Base-by-base conservation (phyloP, 73 alveolate genomes). In the Paramecium caudatum region DNA sequence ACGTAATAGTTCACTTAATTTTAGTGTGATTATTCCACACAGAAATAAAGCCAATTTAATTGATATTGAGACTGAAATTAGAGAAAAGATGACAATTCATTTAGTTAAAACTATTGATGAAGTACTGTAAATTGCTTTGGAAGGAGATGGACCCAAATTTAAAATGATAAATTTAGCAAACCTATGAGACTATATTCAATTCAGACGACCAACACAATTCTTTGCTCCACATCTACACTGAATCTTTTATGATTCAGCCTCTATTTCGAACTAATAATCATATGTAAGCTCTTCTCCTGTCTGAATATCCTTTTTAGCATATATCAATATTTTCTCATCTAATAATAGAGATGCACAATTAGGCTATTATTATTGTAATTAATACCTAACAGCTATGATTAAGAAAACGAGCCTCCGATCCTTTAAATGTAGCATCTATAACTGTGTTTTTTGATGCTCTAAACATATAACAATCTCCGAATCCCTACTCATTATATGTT, bases 381-480 rank as follows among this genome's bases (percentile, higher is more conserved):
- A 1, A 15, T 83, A 83, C 99, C 82, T 96, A 97, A 85, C 99
- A 97, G 39, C 98, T 93, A 82, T 97, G 99, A 92, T 97, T 97
- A 21, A 97, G 87, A 91, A 93, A 97, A 70, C 99, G 95, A 3
- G 99, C 98, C 63, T 95, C 96, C 88, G 96, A 95, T 23, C 99
- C 99, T 93, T 93, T 94, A 90, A 92, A 96, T 21, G 99, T 97
- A 2, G 99, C 99, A 94, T 97, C 99, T 13, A 97, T 96, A 80
- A 97, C 96, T 49, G 91, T 84, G 47, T 96, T 98, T 90, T 95
- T 94, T 61, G 96, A 98, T 19, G 97, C 94, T 82, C 98, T 94
- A 91, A 97, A 97, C 97, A 97, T 95, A 91, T 97, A 97, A 82
- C 99, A 97, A 91, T 97, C 99, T 5, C 99, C 99, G 92, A 96